These are phyloP conservation scores for Citrus sp. DNA, from an alignment of 345 rosid species.

Conservation along the genomic window DNA sequence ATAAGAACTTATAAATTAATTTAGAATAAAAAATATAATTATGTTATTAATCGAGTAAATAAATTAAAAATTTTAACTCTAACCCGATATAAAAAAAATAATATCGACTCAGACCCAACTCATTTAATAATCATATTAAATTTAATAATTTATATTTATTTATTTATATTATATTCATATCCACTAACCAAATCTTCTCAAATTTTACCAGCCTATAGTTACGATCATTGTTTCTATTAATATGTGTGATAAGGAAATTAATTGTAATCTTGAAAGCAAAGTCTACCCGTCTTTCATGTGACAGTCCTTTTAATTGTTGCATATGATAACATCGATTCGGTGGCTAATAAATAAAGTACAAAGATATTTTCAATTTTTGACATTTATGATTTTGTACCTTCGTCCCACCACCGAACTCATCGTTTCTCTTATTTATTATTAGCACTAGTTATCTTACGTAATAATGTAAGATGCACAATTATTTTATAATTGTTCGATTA, in stretches of 20 bases:
- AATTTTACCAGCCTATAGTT: too few species aligned
- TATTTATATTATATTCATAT: accelerated
- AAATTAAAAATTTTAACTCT: accelerated
- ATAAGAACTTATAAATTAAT: accelerated
- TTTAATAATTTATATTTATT: too few species aligned
- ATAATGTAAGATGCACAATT: accelerated
- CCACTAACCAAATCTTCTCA: accelerated
- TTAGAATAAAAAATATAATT: too few species aligned
- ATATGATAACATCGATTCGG: too few species aligned
- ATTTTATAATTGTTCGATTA: accelerated
- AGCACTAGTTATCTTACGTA: accelerated
- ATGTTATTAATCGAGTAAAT: accelerated
- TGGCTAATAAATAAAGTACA: too few species aligned
- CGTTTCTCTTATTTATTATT: background rate
- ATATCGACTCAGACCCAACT: accelerated
- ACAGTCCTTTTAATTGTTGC: too few species aligned
- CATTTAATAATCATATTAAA: accelerated
- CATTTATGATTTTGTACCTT: background rate
- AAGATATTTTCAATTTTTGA: background rate
- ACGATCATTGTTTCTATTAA: too few species aligned
- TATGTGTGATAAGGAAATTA: too few species aligned
- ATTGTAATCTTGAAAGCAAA: too few species aligned
- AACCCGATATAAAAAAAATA: accelerated
- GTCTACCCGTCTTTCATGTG: too few species aligned
- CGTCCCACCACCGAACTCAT: background rate